Base-by-base conservation (phyloP, 352 stramenopile genomes). In the Globisporangium polare region DNA sequence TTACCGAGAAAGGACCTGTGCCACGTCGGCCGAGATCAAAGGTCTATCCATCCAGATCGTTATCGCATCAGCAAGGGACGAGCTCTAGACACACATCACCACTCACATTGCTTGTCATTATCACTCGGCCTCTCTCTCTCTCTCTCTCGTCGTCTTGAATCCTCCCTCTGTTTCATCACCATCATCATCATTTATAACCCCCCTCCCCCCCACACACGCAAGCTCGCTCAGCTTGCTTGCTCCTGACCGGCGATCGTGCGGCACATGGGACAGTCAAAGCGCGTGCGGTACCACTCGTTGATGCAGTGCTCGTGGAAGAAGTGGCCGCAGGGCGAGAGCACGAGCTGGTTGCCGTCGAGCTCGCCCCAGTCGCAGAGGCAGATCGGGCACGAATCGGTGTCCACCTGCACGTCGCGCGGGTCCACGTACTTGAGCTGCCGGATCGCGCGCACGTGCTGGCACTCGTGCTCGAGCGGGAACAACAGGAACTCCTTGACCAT, bases 271-370 rank as follows among this genome's bases (percentile, higher is more conserved):
- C 86, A 94, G 68, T 94, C 86, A 27, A 94, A 94, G 58, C 86
- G 79, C 54, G 86, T 94, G 46, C 81, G 80, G 69, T 94, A 94
- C 86, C 86, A 94, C 66, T 94, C 86, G 60, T 92, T 94, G 50
- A 94, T 94, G 72, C 86, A 94, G 66, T 92, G 80, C 58, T 91
- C 86, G 64, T 94, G 86, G 69, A 94, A 94, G 54, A 92, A 94
- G 62, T 94, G 86, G 42, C 86, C 83, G 56, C 86, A 94, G 1
- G 81, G 78, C 27, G 86, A 89, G 17, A 92, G 76, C 56, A 92
- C 82, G 53, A 92, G 80, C 58, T 82, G 74, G 65, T 94, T 91
- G 35, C 86, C 86, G 65, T 94, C 86, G 12, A 94, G 69, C 59
- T 92, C 86, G 41, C 75, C 72, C 86, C 86, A 94, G 67, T 94